phyloP scores from a whole-genome alignment of 805 yeast genomes.

The Hanseniaspora meyeri region DNA sequence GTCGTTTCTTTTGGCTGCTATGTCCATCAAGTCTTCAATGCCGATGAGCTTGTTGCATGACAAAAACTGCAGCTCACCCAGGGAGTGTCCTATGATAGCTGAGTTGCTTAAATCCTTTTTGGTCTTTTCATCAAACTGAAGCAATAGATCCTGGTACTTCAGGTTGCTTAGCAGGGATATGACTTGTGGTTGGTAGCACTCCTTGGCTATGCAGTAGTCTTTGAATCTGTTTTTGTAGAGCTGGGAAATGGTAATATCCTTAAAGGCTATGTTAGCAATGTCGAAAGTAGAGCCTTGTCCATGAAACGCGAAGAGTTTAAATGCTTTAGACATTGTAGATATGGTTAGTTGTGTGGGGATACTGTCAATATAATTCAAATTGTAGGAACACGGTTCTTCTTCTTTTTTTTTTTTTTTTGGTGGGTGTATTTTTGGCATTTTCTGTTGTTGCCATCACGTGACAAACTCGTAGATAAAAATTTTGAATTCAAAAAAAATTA shows the following conservation, averaged over 20 bases:
- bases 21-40: slow-evolving; percentile 23
- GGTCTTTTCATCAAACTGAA: neutral
- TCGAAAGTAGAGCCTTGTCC: slow-evolving; percentile 27
- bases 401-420: no score
- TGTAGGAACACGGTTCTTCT: no score
- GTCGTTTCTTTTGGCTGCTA: slow-evolving; percentile 26
- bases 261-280: slow-evolving; percentile 20
- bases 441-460: neutral
- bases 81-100: slow-evolving; percentile 26
- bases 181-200: slow-evolving; percentile 24
- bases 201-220: slow-evolving; percentile 19
- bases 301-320: slow-evolving; percentile 24
- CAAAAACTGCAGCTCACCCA: slow-evolving; percentile 26
- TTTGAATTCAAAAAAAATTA: neutral
- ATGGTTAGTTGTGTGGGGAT: neutral
- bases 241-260: slow-evolving; percentile 16
- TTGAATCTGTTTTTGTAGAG: slow-evolving; percentile 18
- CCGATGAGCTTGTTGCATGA: slow-evolving; percentile 21
- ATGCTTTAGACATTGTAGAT: slow-evolving; percentile 2
- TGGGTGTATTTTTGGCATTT: neutral
- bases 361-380: no score
- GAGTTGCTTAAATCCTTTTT: neutral
- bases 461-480: neutral
- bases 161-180: slow-evolving; percentile 26
- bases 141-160: slow-evolving; percentile 17